These are phyloP conservation scores for Melocanna baccifera DNA, from an alignment of 176 grass and related monocot genomes.

Conservation along the genomic window DNA sequence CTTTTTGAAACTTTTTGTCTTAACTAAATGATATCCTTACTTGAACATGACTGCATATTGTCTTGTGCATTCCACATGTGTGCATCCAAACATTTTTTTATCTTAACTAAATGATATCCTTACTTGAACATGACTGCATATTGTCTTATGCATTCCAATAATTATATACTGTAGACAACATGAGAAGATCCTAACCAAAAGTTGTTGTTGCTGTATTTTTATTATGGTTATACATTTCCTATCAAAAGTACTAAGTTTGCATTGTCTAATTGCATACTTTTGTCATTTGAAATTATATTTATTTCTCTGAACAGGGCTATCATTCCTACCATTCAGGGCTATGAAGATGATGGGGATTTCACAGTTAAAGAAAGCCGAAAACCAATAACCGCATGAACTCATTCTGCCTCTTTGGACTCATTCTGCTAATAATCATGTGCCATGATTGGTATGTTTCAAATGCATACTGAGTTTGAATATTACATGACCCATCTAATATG, in stretches of 20 bases:
- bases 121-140: constrained; percentile 1
- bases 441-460: constrained; percentile 58
- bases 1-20: no score
- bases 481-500: not conserved
- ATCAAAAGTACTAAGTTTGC: not conserved
- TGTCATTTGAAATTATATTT: constrained; percentile 31
- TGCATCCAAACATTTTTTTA: constrained; percentile 2
- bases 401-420: constrained; percentile 84
- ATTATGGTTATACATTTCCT: not conserved
- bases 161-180: not conserved
- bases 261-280: not conserved
- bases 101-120: not conserved
- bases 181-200: not conserved
- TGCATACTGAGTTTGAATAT: constrained; percentile 4
- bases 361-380: constrained; percentile 98
- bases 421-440: constrained; percentile 87
- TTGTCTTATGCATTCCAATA: not conserved
- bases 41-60: no score
- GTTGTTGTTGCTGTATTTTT: not conserved
- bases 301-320: constrained; percentile 82
- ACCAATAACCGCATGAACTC: constrained; percentile 90
- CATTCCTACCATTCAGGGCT: constrained; percentile 94
- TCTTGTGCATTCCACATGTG: no score
- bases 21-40: no score
- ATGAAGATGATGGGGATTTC: constrained; percentile 97